Evolutionary conservation across 345 rosid species (phyloP), one percentile per base, ranked within the genome.

Genomic region (Excoecaria cochinchinensis): DNA sequence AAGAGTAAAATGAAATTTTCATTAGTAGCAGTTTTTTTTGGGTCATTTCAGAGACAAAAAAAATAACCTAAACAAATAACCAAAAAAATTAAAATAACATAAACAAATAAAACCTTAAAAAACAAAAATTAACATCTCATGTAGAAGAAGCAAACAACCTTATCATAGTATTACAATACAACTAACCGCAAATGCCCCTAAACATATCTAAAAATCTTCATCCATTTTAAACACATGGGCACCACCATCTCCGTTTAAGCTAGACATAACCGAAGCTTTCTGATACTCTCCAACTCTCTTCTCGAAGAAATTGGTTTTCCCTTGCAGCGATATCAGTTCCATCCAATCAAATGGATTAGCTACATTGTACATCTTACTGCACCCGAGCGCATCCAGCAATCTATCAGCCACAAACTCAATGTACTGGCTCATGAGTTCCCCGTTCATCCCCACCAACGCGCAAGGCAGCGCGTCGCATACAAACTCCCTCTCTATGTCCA

Each of bases 391-490:
- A 10, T 77, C 89, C 83, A 93, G 50, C 39, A 93, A 64, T 70
- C 97, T 80, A 74, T 93, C 98, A 0, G 98, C 98, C 0, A 91
- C 97, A 53, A 93, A 93, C 81, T 93, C 94, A 8, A 96, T 93
- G 76, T 92, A 96, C 82, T 89, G 97, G 46, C 93, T 87, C 97
- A 90, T 93, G 36, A 92, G 66, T 2, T 77, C 86, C 0, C 90
- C 76, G 17, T 92, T 96, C 97, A 96, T 96, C 76, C 99, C 98
- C 0, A 90, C 95, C 80, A 93, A 79, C 12, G 97, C 92, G 80
- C 97, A 89, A 0, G 97, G 97, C 2, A 96, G 89, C 65, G 98
- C 97, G 64, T 93, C 97, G 53, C 97, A 92, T 0, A 96, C 94
- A 77, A 96, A 96, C 85, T 96, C 97, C 82, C 92, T 85, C 84